Base-by-base conservation (phyloP, 306 rosid species). In the Ormosia semicastrata region DNA sequence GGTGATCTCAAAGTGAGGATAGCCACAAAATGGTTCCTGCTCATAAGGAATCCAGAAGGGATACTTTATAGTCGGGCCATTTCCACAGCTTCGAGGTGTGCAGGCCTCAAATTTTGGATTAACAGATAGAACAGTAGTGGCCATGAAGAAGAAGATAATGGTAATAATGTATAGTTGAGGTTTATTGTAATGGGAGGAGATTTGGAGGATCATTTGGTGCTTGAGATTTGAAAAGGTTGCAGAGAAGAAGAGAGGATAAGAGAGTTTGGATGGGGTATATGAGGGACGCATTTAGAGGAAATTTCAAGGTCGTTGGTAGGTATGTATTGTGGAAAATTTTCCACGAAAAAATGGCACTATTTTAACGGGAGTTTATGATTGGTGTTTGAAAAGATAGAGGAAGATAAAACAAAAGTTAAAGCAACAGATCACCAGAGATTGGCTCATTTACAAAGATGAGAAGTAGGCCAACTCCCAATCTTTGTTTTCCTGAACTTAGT, bases 41-140 rank as follows among this genome's bases (percentile, higher is more conserved):
- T 76, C 72, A 58, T 77, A 47, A 68, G 87, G 76, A 81, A 88
- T 80, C 95, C 97, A 84, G 47, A 94, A 92, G 6, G 97, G 97
- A 71, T 54, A 40, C 92, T 73, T 64, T 72, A 24, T 24, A 24
- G 39, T 24, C 2, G 89, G 90, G 6, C 94, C 94, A 73, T 58
- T 71, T 46, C 92, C 92, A 75, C 95, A 89, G 7, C 86, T 86
- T 76, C 10, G 68, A 78, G 92, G 92, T 66, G 46, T 66, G 83
- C 94, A 89, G 10, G 84, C 83, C 81, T 84, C 87, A 54, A 83
- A 89, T 43, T 87, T 82, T 17, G 58, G 77, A 73, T 85, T 82
- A 4, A 65, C 34, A 34, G 86, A 84, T 65, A 73, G 68, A 71
- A 80, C 66, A 46, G 14, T 75, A 3, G 47, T 17, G 41, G 46